Base-by-base conservation (phyloP, 2,329 filamentous ascomycete genomes). In the Colletotrichum spinosum region DNA sequence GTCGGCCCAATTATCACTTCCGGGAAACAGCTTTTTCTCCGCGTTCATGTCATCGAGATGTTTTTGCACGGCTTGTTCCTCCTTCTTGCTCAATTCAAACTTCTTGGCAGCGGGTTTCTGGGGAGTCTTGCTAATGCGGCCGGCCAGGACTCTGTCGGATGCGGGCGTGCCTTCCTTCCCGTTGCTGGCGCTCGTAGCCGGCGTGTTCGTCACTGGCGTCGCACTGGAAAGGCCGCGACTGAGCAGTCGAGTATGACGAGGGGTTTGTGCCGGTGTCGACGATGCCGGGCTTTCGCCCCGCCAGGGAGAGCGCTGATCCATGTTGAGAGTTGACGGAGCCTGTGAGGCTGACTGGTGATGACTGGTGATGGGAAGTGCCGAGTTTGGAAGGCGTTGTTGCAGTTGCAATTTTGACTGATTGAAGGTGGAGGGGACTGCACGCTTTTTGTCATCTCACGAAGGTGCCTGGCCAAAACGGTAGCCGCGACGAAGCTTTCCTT, bases 1-100 rank as follows among this genome's bases (percentile, higher is more conserved):
- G 9, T 78, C 74, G 35, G 86, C 78, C 84, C 86, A 88, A 59
- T 79, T 75, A 50, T 79, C 79, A 45, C 83, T 78, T 33, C 78
- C 78, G 0, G 79, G 78, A 56, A 79, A 82, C 1, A 74, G 70
- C 35, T 69, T 60, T 72, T 80, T 83, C 69, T 84, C 80, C 46
- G 73, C 70, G 67, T 82, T 78, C 72, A 86, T 80, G 62, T 67
- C 64, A 7, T 67, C 55, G 25, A 64, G 46, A 12, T 67, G 64
- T 15, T 51, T 54, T 5, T 34, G 39, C 49, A 65, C 60, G 39
- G 54, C 54, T 4, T 59, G 54, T 37, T 65, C 65, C 41, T 67
- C 64, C 44, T 65, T 67, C 34, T 65, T 50, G 45, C 55, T 65
- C 45, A 67, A 44, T 51, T 67, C 64, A 42, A 59, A 60, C 12